These are phyloP conservation scores for Coniferiporia sulphurascens DNA, from an alignment of 1,284 basidiomycete genomes.

Conservation along the genomic window DNA sequence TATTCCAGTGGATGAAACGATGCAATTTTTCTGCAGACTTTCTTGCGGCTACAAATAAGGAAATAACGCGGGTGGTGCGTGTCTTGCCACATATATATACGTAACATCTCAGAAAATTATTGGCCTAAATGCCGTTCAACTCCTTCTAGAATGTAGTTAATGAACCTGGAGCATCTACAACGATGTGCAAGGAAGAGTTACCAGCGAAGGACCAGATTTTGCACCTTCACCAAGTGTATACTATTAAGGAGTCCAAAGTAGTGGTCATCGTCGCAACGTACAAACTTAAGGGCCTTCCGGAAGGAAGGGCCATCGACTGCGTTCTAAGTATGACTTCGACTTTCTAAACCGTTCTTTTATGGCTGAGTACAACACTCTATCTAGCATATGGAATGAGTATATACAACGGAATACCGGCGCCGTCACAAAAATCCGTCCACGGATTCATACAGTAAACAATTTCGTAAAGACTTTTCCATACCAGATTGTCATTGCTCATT, in stretches of 20 bases:
- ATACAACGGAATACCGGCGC: too few species aligned
- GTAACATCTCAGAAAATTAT: not conserved
- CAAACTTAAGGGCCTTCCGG: slow-evolving; percentile 8
- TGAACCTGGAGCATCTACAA: not conserved
- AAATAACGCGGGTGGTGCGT: too few species aligned
- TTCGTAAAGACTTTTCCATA: too few species aligned
- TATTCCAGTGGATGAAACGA: not conserved
- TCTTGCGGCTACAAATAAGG: not conserved
- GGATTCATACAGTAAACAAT: too few species aligned
- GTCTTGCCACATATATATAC: too few species aligned
- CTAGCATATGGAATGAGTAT: too few species aligned
- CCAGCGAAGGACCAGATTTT: not conserved
- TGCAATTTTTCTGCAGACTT: slow-evolving; percentile 7
- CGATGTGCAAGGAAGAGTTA: not conserved
- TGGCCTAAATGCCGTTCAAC: not conserved
- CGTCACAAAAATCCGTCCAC: too few species aligned
- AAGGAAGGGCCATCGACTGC: slow-evolving; percentile 13
- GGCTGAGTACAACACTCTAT: too few species aligned
- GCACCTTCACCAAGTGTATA: slow-evolving; percentile 9
- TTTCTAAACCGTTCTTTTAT: too few species aligned
- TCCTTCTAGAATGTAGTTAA: not conserved
- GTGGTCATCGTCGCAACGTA: slow-evolving; percentile 7
- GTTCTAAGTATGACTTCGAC: slow-evolving; percentile 7
- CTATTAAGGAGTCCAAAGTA: slow-evolving; percentile 6
- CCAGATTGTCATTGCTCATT: too few species aligned